Base-by-base conservation (phyloP, 805 yeast species). In the Yarrowia sp. region DNA sequence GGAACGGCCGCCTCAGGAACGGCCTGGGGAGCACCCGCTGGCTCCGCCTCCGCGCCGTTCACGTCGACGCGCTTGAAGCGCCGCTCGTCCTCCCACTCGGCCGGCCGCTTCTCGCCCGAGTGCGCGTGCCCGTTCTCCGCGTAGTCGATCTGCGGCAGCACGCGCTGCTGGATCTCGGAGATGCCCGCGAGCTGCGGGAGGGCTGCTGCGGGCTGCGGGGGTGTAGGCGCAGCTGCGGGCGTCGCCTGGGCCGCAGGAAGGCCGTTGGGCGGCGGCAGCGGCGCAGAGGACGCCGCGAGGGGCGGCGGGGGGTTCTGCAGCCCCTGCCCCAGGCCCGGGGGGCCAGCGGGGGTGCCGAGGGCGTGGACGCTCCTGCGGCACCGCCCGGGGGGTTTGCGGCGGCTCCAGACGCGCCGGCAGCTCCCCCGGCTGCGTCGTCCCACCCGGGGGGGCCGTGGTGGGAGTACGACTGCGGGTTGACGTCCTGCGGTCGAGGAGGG, bases 391-490 rank as follows among this genome's bases (percentile, higher is more conserved):
- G n/a, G n/a, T n/a, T n/a, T n/a, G n/a, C n/a, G n/a, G n/a, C n/a
- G n/a, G n/a, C n/a, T n/a, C n/a, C n/a, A n/a, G 32, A 5, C 21
- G n/a, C n/a, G 2, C 39, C 56, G 1, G 24, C 7, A 18, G 33
- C 55, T 2, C 21, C 22, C 13, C 41, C 56, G 7, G 59, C 41
- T 7, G 59, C 61, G n/a, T 55, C 61, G 21, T 55, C 61, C 61
- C 61, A 55, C 42, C 86, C 84, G n/a, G 85, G 81, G 80, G 85
- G 83, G 5, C 84, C 84, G 63, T 80, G 84, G 32, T 87, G 86
- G 53, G 65, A 69, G 62, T 70, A 83, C 73, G 71, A 82, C 76
- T 65, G 85, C 82, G 73, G 86, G 86, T 72, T 84, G 82, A 66
- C 81, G 77, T 68, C 90, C 64, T 69, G 73, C 21, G 73, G 72